phyloP scores from a whole-genome alignment of 2,329 filamentous ascomycete genomes.

The Remersonia thermophila region DNA sequence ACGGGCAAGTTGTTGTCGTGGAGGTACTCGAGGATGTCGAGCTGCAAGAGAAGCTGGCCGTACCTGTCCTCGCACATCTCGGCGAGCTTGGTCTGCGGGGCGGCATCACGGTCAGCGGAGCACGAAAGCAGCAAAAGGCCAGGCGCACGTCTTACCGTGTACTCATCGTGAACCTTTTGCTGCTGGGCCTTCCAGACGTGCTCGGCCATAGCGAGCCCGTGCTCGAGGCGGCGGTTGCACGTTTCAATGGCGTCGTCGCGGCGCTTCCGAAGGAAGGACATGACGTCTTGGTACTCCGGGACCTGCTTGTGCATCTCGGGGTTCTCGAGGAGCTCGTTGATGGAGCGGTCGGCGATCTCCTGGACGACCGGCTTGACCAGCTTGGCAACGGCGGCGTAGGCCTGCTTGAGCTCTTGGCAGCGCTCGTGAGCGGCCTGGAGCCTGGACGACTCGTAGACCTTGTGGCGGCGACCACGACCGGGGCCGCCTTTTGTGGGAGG shows the following conservation, averaged over 20 bases:
- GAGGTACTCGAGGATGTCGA: constrained; percentile 33
- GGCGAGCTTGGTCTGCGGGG: constrained; percentile 12
- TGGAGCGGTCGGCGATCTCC: constrained; percentile 49
- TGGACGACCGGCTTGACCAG: constrained; percentile 52
- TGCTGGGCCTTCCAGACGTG: constrained; percentile 16
- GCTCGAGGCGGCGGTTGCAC: constrained; percentile 15
- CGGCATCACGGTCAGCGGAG: too few relatives aligned
- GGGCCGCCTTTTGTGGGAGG: constrained; percentile 24
- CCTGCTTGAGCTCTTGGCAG: constrained; percentile 53
- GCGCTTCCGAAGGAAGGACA: constrained; percentile 37
- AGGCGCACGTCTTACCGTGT: constrained; percentile 19
- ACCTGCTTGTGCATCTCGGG: constrained; percentile 40
- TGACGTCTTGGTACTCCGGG: constrained; percentile 39
- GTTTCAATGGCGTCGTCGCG: constrained; percentile 21
- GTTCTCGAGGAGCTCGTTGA: constrained; percentile 45
- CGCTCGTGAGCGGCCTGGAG: constrained; percentile 50
- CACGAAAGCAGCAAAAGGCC: too few relatives aligned
- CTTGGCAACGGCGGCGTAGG: constrained; percentile 50
- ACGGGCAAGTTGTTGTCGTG: constrained; percentile 32
- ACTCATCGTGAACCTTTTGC: constrained; percentile 12
- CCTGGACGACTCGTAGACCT: constrained; percentile 41
- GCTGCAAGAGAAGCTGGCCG: constrained; percentile 33
- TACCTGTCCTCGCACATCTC: constrained; percentile 32
- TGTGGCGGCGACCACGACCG: constrained; percentile 38
- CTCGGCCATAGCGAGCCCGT: constrained; percentile 13